Percentiles rank a stretch among this genome's conserved stretches.
Evolutionary conservation across 78 protist genomes (phyloP).

Genomic region (Mantamonas sphyraenae): DNA sequence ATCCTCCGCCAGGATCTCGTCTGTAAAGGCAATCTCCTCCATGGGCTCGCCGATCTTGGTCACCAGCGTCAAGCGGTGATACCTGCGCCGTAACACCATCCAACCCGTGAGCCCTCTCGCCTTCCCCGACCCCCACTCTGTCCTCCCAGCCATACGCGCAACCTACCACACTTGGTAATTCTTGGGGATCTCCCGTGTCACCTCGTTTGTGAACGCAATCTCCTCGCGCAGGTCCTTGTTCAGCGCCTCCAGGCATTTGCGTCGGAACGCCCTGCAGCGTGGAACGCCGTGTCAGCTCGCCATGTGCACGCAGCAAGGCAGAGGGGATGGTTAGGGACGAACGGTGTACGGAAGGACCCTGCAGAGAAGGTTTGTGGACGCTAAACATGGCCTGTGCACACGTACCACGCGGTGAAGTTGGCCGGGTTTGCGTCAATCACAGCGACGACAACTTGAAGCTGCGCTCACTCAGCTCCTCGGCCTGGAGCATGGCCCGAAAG

Average conservation of each 20-base stretch:
- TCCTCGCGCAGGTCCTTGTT: constrained; percentile 34
- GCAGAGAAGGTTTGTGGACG: no score
- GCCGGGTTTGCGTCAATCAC: constrained; percentile 69
- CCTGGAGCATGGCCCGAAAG: constrained; percentile 66
- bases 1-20: constrained; percentile 46
- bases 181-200: constrained; percentile 54
- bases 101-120: neutral
- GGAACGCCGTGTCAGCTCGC: no score
- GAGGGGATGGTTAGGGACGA: no score
- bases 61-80: constrained; percentile 70
- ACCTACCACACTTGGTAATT: constrained; percentile 90
- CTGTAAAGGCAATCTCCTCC: constrained; percentile 52
- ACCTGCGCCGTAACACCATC: no score
- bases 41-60: constrained; percentile 16
- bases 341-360: no score
- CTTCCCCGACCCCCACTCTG: neutral
- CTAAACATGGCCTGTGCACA: neutral
- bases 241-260: constrained; percentile 28
- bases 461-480: constrained; percentile 51
- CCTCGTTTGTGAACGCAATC: constrained; percentile 39
- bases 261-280: no score
- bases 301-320: no score
- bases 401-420: constrained; percentile 81
- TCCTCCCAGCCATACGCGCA: neutral
- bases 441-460: constrained; percentile 54